Evolutionary conservation across 1,284 basidiomycete species (phyloP).

Genomic region (Leccinum subrobustum): DNA sequence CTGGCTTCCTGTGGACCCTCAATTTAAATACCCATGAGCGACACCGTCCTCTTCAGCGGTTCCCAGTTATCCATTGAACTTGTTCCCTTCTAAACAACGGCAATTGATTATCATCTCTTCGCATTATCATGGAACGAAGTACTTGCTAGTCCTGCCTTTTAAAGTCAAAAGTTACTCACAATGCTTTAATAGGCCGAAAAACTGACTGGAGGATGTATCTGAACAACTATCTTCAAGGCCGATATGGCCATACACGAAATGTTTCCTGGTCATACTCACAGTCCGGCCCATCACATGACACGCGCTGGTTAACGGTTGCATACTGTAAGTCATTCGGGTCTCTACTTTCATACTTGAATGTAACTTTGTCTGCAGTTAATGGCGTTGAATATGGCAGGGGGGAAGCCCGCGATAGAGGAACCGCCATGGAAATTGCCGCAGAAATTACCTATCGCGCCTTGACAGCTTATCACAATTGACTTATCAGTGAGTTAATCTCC

Average conservation of each 20-base stretch:
- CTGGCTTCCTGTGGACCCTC: slow-evolving; percentile 26
- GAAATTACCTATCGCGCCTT: slow-evolving; percentile 28
- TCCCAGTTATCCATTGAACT: slow-evolving; percentile 7
- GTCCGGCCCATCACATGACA: slow-evolving; percentile 28
- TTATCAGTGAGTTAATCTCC: slow-evolving; percentile 5
- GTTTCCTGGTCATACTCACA: slow-evolving; percentile 25
- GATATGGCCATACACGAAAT: slow-evolving; percentile 29
- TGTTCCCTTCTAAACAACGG: slow-evolving; percentile 1
- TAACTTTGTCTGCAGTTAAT: slow-evolving; percentile 20
- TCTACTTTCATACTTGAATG: not conserved
- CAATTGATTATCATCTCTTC: not conserved
- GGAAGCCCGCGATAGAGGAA: slow-evolving; percentile 29
- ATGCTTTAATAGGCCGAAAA: slow-evolving; percentile 12
- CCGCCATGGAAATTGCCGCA: slow-evolving; percentile 33
- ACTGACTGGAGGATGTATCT: slow-evolving; percentile 32
- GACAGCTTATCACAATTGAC: slow-evolving; percentile 20
- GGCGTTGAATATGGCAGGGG: slow-evolving; percentile 32
- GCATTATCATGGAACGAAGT: slow-evolving; percentile 23
- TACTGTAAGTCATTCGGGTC: slow-evolving; percentile 25
- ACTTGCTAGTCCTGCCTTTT: not conserved
- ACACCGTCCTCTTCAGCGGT: slow-evolving; percentile 6
- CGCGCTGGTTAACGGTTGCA: slow-evolving; percentile 28
- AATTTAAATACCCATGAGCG: slow-evolving; percentile 25
- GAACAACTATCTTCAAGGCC: slow-evolving; percentile 31
- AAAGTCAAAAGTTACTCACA: slow-evolving; percentile 7